phyloP scores from a whole-genome alignment of 2,329 filamentous ascomycete genomes.

The Xylariaceae sp. region DNA sequence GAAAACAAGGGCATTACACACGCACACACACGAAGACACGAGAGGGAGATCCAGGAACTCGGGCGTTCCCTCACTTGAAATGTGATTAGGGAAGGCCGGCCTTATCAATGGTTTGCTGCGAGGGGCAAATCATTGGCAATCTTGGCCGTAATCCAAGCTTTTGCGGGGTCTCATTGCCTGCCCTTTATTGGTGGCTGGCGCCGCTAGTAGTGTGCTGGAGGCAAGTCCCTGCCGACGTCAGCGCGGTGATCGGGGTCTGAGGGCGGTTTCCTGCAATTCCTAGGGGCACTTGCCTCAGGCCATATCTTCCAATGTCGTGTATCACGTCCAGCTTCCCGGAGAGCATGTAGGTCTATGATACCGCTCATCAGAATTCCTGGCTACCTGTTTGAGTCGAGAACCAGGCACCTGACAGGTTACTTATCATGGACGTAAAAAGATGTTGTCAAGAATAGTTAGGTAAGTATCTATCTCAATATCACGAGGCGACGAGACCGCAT shows the following conservation, averaged over 20 bases:
- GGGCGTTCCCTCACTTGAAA: neutral
- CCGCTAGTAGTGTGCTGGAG: slow-evolving; percentile 15
- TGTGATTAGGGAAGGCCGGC: neutral
- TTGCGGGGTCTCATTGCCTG: slow-evolving; percentile 19
- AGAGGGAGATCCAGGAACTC: neutral
- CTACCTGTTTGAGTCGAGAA: too few relatives aligned
- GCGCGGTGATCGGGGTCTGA: slow-evolving; percentile 4
- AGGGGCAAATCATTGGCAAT: slow-evolving; percentile 8
- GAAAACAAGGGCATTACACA: too few relatives aligned
- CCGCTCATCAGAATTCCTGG: too few relatives aligned
- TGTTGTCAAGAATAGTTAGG: neutral
- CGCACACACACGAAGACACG: too few relatives aligned
- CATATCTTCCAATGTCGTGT: too few relatives aligned
- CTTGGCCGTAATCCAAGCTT: slow-evolving; percentile 12
- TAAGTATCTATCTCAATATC: neutral
- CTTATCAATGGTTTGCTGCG: slow-evolving; percentile 17
- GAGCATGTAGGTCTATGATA: too few relatives aligned
- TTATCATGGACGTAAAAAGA: neutral
- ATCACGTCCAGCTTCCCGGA: too few relatives aligned
- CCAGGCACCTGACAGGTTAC: neutral
- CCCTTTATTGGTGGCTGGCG: slow-evolving; percentile 5
- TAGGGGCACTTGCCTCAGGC: too few relatives aligned
- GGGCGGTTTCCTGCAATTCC: too few relatives aligned
- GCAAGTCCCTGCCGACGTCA: too few relatives aligned
- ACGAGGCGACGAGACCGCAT: neutral